A percentile compares a stretch with the other conserved stretches of the same genome.
phyloP scores from a whole-genome alignment of 1,139 yeast genomes.

The Hyphopichia khmerensis region DNA sequence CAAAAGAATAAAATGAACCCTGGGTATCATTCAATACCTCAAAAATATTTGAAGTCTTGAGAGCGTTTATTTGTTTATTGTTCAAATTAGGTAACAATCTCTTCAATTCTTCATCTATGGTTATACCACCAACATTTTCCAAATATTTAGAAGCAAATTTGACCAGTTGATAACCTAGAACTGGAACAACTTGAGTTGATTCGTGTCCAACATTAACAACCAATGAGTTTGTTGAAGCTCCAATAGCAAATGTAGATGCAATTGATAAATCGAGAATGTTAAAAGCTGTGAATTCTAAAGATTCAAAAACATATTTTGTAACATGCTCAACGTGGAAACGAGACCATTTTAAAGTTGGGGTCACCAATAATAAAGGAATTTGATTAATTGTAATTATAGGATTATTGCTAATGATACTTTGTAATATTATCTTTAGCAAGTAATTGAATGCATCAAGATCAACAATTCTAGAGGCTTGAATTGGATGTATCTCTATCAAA shows the following conservation, averaged over 20 bases:
- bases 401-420: constrained; percentile 51
- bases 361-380: constrained; percentile 52
- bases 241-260: constrained; percentile 74
- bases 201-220: constrained; percentile 82
- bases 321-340: constrained; percentile 63
- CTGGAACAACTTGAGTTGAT: constrained; percentile 74
- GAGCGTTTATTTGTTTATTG: constrained; percentile 61
- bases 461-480: constrained; percentile 59
- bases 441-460: constrained; percentile 72
- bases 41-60: constrained; percentile 72
- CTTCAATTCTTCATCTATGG: constrained; percentile 55
- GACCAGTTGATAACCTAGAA: constrained; percentile 66
- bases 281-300: constrained; percentile 70
- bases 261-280: constrained; percentile 67
- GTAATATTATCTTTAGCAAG: constrained; percentile 59
- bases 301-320: constrained; percentile 75
- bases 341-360: constrained; percentile 70
- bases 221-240: constrained; percentile 55
- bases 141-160: constrained; percentile 53
- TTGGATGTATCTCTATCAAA: constrained; percentile 56
- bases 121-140: constrained; percentile 56
- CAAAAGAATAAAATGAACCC: constrained; percentile 59
- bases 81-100: constrained; percentile 59
- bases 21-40: constrained; percentile 67
- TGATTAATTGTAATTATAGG: constrained; percentile 51